Conservation (phyloP, 2,329 filamentous ascomycete species). For the Cytospora leucostoma region DNA sequence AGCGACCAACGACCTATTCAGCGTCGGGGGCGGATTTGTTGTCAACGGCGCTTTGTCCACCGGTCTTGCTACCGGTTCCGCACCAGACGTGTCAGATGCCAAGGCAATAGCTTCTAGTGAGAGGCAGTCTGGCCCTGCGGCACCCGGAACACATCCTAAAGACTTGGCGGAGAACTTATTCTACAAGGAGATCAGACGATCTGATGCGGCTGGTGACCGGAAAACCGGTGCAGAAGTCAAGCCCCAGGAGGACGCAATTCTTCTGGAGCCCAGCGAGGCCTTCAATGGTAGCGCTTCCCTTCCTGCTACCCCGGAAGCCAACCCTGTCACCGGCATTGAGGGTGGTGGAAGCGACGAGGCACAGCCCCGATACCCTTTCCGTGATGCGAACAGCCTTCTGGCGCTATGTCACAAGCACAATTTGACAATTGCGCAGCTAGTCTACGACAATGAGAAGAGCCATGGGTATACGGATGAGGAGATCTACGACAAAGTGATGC, state of each 20-base stretch:
- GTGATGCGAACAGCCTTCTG: slow-evolving; percentile 48
- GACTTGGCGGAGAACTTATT: slow-evolving; percentile 54
- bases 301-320: slow-evolving; percentile 23
- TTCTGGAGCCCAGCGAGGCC: slow-evolving; percentile 1
- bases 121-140: neutral
- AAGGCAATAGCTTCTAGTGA: slow-evolving; percentile 28
- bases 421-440: slow-evolving; percentile 52
- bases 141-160: slow-evolving; percentile 41
- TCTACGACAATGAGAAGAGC: slow-evolving; percentile 56
- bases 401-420: slow-evolving; percentile 52
- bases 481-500: slow-evolving; percentile 48
- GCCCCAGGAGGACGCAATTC: slow-evolving; percentile 33
- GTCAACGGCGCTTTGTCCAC: slow-evolving; percentile 53
- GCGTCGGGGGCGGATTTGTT: slow-evolving; percentile 54
- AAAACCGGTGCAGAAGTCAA: slow-evolving; percentile 48
- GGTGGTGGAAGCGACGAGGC: slow-evolving; percentile 26
- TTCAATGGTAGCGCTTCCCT: slow-evolving; percentile 27
- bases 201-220: slow-evolving; percentile 49
- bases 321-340: slow-evolving; percentile 23
- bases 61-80: slow-evolving; percentile 30
- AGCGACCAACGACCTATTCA: slow-evolving; percentile 53
- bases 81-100: neutral
- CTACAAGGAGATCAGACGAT: slow-evolving; percentile 52
- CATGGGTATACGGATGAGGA: slow-evolving; percentile 52
- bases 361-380: slow-evolving; percentile 50